Evolutionary conservation across 2,329 filamentous ascomycete species (phyloP).

Genomic region (Penicillium sp.): DNA sequence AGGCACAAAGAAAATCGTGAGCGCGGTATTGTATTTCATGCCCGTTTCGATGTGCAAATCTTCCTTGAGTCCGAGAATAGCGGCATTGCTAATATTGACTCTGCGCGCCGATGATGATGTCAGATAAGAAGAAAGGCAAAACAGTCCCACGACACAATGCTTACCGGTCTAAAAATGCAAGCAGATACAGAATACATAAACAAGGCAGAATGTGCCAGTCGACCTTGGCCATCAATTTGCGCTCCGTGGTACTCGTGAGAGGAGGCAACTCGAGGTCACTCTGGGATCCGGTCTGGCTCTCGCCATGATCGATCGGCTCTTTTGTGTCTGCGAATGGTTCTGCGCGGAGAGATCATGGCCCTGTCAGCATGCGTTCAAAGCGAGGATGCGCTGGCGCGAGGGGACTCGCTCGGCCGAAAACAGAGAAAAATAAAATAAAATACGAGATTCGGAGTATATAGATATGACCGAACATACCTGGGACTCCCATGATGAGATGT

Average conservation of each 20-base stretch:
- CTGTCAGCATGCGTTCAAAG: constrained; percentile 10
- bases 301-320: constrained; percentile 18
- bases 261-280: constrained; percentile 27
- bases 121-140: constrained; percentile 2
- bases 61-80: constrained; percentile 61
- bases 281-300: constrained; percentile 19
- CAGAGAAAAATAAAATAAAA: neutral
- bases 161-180: constrained; percentile 63
- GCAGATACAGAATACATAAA: constrained; percentile 68
- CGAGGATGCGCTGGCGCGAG: neutral
- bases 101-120: constrained; percentile 34
- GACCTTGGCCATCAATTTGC: constrained; percentile 66
- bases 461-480: constrained; percentile 11
- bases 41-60: constrained; percentile 59
- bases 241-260: constrained; percentile 51
- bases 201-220: constrained; percentile 71
- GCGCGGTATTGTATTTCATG: constrained; percentile 68
- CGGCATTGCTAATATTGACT: constrained; percentile 78
- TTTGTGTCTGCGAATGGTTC: constrained; percentile 8
- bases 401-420: neutral
- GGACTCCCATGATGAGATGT: constrained; percentile 11
- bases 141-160: neutral
- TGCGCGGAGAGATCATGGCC: neutral
- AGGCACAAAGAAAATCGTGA: constrained; percentile 80
- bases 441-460: neutral